Conservation (phyloP, 768 basidiomycete species). For the Tremella fuciformis region DNA sequence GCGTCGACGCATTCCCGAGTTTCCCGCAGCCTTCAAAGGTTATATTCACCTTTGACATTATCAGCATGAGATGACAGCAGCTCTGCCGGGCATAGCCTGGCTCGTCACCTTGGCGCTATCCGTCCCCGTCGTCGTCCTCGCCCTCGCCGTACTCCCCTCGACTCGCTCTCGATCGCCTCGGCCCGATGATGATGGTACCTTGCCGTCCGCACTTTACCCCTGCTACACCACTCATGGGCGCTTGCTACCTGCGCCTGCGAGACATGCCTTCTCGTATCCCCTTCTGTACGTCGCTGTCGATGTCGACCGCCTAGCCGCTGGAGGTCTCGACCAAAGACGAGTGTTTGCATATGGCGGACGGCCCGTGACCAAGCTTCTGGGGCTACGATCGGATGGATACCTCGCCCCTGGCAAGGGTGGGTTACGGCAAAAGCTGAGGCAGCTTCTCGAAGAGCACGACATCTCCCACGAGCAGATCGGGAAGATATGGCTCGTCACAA, state of each 20-base stretch:
- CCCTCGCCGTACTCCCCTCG: too few species aligned
- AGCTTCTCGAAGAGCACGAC: conserved; percentile 11
- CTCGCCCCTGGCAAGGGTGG: conserved; percentile 46
- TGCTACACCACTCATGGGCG: conserved; percentile 1
- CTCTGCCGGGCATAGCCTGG: too few species aligned
- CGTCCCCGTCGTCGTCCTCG: too few species aligned
- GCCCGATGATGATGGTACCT: background rate
- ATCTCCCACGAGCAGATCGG: conserved; percentile 44
- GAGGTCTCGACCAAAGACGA: conserved; percentile 56
- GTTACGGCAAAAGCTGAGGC: conserved; percentile 20
- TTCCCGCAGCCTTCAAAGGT: too few species aligned
- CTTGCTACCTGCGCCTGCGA: background rate
- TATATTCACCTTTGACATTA: too few species aligned
- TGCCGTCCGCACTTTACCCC: background rate
- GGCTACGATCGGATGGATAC: conserved; percentile 57
- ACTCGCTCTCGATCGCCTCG: background rate
- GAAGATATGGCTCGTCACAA: conserved; percentile 70
- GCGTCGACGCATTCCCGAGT: too few species aligned
- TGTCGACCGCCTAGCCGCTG: conserved; percentile 58
- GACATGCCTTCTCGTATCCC: conserved; percentile 53
- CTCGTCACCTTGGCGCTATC: too few species aligned
- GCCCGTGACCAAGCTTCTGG: conserved; percentile 55
- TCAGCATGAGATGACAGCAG: too few species aligned
- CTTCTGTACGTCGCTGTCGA: conserved; percentile 62
- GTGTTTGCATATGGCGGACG: conserved; percentile 60